phyloP scores from a whole-genome alignment of 768 basidiomycete species.

The Amanita brunnescens region DNA sequence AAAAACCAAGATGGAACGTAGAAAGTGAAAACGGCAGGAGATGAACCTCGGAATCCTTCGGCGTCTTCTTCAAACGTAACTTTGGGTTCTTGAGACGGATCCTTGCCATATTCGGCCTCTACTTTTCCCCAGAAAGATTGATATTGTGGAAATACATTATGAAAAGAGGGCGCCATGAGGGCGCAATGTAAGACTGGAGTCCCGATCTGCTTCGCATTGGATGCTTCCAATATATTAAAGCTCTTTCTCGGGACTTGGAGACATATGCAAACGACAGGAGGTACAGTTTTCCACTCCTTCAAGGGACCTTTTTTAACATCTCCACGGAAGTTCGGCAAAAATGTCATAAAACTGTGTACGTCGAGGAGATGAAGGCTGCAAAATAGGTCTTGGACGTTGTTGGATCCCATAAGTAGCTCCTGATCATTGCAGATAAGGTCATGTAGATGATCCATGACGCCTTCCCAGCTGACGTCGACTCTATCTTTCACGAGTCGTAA shows the following conservation, averaged over 20 bases:
- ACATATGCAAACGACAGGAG: conserved; percentile 28
- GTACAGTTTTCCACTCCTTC: conserved; percentile 23
- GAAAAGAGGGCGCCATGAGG: background rate
- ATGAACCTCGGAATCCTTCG: conserved; percentile 14
- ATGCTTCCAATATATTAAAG: conserved; percentile 20
- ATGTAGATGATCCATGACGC: conserved; percentile 28
- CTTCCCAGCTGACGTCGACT: conserved; percentile 31
- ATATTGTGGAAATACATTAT: conserved; percentile 13
- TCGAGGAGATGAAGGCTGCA: conserved; percentile 26
- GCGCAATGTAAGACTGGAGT: conserved; percentile 11
- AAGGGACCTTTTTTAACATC: conserved; percentile 17
- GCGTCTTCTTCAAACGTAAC: conserved; percentile 14
- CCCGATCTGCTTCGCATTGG: conserved; percentile 10
- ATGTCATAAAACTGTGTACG: conserved; percentile 13
- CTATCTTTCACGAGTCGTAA: conserved; percentile 30
- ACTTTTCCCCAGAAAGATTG: conserved; percentile 1
- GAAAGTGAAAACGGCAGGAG: conserved; percentile 16
- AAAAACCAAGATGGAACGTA: conserved; percentile 19
- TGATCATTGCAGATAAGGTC: conserved; percentile 16
- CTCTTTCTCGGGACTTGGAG: conserved; percentile 26
- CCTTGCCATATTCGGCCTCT: conserved; percentile 5
- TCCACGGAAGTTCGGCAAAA: conserved; percentile 9
- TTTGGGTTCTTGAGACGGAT: conserved; percentile 3
- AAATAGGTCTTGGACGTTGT: conserved; percentile 30
- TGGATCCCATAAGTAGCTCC: conserved; percentile 18